Base-by-base conservation (phyloP, 352 stramenopile species). In the Blastocystis sp. region DNA sequence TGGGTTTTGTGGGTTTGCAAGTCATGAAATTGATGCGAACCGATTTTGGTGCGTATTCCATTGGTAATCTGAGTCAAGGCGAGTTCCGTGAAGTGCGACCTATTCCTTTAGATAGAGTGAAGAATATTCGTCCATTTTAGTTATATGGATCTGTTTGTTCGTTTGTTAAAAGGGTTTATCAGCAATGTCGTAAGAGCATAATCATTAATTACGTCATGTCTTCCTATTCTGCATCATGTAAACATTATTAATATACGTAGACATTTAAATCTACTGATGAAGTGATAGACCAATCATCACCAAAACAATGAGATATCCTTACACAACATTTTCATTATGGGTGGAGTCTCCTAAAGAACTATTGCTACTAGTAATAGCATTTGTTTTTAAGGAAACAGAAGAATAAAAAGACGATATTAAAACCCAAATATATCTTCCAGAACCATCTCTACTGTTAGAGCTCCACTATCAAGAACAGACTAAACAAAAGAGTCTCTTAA, bases 21-120 rank as follows among this genome's bases (percentile, higher is more conserved):
- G 93, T 97, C 37, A 95, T 96, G 90, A 92, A 92, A 33, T 91
- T 97, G 33, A 95, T 96, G 24, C 94, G 95, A 73, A 93, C 95
- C 40, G 91, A 95, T 68, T 97, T 95, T 68, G 95, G 95, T 6
- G 94, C 94, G 22, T 97, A 96, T 90, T 92, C 92, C 42, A 92
- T 97, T 11, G 93, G 93, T 9, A 93, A 95, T 82, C 90, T 97
- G 1, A 91, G 91, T 2, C 90, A 84, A 5, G 94, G 94, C n/a
- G 90, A 93, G 15, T 94, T 96, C 62, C 76, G 96, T 27, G 93
- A 95, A 80, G 93, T 95, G 33, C 89, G 88, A 2, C 84, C 92
- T 9, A 96, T 95, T 91, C 87, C 90, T 77, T 44, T 94, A 22
- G 48, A 90, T 40, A 51, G 60, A 13, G 78, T 89, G 15, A 30